These are phyloP conservation scores for Candida argentea DNA, from an alignment of 805 yeast genomes.

Conservation along the genomic window DNA sequence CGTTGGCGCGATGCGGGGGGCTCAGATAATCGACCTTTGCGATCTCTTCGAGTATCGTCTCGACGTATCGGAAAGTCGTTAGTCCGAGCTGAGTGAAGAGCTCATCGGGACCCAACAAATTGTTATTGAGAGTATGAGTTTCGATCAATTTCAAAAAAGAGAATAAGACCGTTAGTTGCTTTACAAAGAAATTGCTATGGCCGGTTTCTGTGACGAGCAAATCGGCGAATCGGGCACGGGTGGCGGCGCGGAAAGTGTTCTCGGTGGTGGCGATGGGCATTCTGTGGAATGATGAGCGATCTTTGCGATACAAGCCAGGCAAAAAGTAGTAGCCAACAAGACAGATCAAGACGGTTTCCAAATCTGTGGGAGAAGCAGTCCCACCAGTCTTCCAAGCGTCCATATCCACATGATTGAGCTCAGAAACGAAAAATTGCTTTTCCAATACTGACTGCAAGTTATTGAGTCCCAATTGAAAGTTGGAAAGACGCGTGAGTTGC, in stretches of 20 bases:
- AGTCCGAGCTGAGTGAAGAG: constrained; percentile 5
- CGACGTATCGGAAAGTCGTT: constrained; percentile 13
- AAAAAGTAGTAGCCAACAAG: constrained; percentile 32
- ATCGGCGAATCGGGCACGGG: constrained; percentile 5
- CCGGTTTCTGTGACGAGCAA: constrained; percentile 4
- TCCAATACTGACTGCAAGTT: constrained; percentile 34
- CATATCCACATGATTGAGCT: constrained; percentile 12
- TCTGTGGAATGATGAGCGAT: constrained; percentile 15
- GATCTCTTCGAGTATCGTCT: constrained; percentile 8
- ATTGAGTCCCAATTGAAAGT: constrained; percentile 35
- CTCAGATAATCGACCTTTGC: constrained; percentile 1
- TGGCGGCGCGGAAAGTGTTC: constrained; percentile 10
- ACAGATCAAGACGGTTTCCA: constrained; percentile 18
- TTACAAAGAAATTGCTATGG: constrained; percentile 9
- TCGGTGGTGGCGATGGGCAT: too few relatives aligned
- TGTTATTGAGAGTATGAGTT: constrained; percentile 3
- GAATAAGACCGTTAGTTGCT: constrained; percentile 16
- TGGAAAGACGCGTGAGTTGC: constrained; percentile 39
- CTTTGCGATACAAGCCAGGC: constrained; percentile 23
- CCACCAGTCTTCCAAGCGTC: constrained; percentile 4
- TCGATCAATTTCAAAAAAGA: constrained; percentile 11
- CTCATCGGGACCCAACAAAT: constrained; percentile 4
- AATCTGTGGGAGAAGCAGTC: constrained; percentile 6
- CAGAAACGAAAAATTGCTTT: constrained; percentile 23
- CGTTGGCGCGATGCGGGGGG: constrained; percentile 3